Conservation (phyloP, 2,329 filamentous ascomycete genomes). For the Ophiosphaerella herpotricha region DNA sequence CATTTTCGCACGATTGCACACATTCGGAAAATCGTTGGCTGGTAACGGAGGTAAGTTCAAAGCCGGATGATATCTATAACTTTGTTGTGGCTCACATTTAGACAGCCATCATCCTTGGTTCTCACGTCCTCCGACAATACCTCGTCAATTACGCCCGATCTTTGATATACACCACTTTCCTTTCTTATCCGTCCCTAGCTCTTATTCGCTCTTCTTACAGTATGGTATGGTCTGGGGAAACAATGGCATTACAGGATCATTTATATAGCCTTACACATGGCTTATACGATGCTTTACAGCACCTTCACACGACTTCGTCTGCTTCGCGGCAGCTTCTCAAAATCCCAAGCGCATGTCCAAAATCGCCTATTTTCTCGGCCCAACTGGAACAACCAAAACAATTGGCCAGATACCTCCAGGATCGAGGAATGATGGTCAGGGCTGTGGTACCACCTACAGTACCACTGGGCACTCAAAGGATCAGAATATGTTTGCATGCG, state of each 20-base stretch:
- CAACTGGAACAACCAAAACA: slow-evolving; percentile 32
- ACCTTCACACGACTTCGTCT: slow-evolving; percentile 12
- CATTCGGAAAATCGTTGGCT: slow-evolving; percentile 70
- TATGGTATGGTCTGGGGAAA: slow-evolving; percentile 27
- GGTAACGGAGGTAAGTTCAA: slow-evolving; percentile 67
- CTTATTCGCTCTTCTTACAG: slow-evolving; percentile 45
- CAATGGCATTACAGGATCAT: slow-evolving; percentile 25
- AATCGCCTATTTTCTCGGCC: slow-evolving; percentile 42
- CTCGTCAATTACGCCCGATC: slow-evolving; percentile 47
- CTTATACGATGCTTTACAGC: slow-evolving; percentile 24
- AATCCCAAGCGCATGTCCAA: slow-evolving; percentile 32
- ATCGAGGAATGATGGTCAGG: slow-evolving; percentile 39
- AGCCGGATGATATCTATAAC: too few species aligned
- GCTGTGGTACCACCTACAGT: slow-evolving; percentile 50
- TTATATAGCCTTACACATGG: slow-evolving; percentile 27
- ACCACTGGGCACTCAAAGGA: slow-evolving; percentile 45
- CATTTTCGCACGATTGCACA: slow-evolving; percentile 65
- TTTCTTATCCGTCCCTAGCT: slow-evolving; percentile 49
- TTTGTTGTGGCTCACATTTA: too few species aligned
- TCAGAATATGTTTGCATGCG: slow-evolving; percentile 50
- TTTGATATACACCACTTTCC: slow-evolving; percentile 50
- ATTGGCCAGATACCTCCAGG: slow-evolving; percentile 34
- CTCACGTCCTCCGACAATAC: slow-evolving; percentile 35
- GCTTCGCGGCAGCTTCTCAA: slow-evolving; percentile 16
- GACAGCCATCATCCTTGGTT: slow-evolving; percentile 40